These are phyloP conservation scores for Lentinus tigrinus DNA, from an alignment of 768 basidiomycete species.

Conservation along the genomic window DNA sequence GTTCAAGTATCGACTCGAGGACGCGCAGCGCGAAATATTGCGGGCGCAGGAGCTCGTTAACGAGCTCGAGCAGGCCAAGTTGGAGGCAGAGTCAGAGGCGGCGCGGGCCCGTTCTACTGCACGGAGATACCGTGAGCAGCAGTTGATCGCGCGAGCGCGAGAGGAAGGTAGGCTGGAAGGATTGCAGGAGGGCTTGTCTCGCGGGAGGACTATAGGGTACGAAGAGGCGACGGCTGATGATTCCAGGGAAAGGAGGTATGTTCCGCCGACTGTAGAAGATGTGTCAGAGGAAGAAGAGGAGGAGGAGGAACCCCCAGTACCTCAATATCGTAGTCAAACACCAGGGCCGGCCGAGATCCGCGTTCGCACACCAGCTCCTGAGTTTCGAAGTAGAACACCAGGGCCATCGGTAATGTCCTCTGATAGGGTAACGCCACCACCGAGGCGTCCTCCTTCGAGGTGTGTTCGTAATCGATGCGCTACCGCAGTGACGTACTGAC, in stretches of 20 bases:
- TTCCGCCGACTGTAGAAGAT: not conserved
- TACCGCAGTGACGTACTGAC: not conserved
- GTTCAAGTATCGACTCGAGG: conserved; percentile 61
- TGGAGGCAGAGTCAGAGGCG: conserved; percentile 62
- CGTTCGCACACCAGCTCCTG: conserved; percentile 10
- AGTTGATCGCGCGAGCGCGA: conserved; percentile 50
- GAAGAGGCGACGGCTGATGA: conserved; percentile 28
- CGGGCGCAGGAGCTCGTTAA: conserved; percentile 64
- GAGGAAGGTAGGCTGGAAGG: conserved; percentile 69
- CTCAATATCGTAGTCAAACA: not conserved
- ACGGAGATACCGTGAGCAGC: conserved; percentile 55
- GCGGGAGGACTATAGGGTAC: conserved; percentile 44
- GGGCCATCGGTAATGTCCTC: conserved; percentile 3
- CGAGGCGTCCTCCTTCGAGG: conserved; percentile 14
- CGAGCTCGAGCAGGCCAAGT: conserved; percentile 56
- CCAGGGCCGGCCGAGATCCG: not conserved
- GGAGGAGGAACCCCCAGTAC: conserved; percentile 4
- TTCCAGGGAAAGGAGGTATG: not conserved
- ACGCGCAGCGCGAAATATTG: conserved; percentile 66
- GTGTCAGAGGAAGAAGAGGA: conserved; percentile 16
- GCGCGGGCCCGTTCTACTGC: conserved; percentile 51
- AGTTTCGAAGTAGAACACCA: conserved; percentile 6
- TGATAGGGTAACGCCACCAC: not conserved
- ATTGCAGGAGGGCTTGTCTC: conserved; percentile 51
- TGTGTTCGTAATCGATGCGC: not conserved